phyloP scores from a whole-genome alignment of 1,139 yeast species.

The Pichia sp. region DNA sequence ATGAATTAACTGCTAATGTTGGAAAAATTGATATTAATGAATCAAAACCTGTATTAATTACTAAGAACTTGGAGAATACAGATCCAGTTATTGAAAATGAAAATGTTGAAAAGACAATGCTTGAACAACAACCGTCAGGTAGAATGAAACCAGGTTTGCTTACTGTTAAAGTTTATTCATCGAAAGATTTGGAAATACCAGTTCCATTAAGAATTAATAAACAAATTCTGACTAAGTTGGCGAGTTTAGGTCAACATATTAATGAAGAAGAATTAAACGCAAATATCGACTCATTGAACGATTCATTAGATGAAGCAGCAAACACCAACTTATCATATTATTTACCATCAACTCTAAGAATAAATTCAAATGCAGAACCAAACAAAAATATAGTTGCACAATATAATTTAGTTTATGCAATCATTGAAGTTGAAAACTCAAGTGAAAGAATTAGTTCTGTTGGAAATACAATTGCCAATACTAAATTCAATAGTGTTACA shows the following conservation, averaged over 20 bases:
- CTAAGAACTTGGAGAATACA: constrained; percentile 25
- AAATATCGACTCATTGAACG: constrained; percentile 35
- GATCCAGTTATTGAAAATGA: constrained; percentile 27
- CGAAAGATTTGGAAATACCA: constrained; percentile 57
- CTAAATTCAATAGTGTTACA: constrained; percentile 80
- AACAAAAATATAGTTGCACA: constrained; percentile 47
- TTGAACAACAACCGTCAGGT: background rate
- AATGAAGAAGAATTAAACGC: constrained; percentile 39
- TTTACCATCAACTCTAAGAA: constrained; percentile 61
- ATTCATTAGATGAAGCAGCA: constrained; percentile 24
- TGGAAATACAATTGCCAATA: constrained; percentile 39
- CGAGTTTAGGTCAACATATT: constrained; percentile 31
- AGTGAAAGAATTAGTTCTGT: constrained; percentile 35
- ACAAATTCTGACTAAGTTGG: constrained; percentile 46
- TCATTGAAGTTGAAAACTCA: constrained; percentile 67
- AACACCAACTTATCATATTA: constrained; percentile 34
- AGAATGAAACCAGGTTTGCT: constrained; percentile 53
- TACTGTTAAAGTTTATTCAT: constrained; percentile 62
- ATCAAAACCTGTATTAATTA: constrained; percentile 20
- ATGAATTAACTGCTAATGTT: constrained; percentile 12
- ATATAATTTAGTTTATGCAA: constrained; percentile 41
- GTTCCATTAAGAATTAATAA: constrained; percentile 40
- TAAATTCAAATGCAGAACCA: constrained; percentile 29
- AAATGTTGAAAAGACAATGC: background rate
- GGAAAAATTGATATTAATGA: constrained; percentile 3